Percentiles rank a stretch among this genome's conserved stretches.
Conservation (phyloP, 2,329 filamentous ascomycete species). For the Piedraia hortae region DNA sequence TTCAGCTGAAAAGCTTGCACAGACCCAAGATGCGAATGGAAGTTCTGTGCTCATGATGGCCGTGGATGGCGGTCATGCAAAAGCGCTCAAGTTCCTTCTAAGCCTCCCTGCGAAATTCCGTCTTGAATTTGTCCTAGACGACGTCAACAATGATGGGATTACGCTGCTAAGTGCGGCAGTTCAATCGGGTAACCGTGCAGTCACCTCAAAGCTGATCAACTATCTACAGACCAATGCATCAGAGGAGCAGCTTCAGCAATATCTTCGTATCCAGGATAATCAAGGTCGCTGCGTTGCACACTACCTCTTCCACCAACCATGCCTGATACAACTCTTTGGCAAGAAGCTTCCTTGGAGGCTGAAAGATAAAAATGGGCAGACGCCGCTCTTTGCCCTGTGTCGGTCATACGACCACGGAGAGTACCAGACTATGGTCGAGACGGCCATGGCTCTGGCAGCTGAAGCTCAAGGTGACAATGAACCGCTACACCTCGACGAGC, state of each 20-base stretch:
- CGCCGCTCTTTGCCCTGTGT: conserved; percentile 84
- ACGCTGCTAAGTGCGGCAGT: conserved; percentile 75
- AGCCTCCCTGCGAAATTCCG: conserved; percentile 53
- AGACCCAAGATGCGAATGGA: conserved; percentile 40
- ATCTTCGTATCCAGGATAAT: conserved; percentile 50
- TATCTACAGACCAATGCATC: conserved; percentile 32
- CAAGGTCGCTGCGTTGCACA: conserved; percentile 80
- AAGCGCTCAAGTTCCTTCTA: conserved; percentile 53
- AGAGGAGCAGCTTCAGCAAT: conserved; percentile 30
- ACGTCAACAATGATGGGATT: conserved; percentile 70
- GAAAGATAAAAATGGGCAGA: conserved; percentile 88
- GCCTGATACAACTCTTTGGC: conserved; percentile 51
- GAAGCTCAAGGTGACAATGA: conserved; percentile 46
- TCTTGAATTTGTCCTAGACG: conserved; percentile 41
- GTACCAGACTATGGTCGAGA: conserved; percentile 67
- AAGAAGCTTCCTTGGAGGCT: conserved; percentile 62
- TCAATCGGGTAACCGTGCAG: conserved; percentile 47
- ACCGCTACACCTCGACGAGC: conserved; percentile 71
- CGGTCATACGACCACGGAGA: conserved; percentile 80
- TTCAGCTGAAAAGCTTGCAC: conserved; percentile 50
- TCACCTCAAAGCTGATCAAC: conserved; percentile 49
- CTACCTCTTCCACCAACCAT: conserved; percentile 78
- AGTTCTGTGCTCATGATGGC: conserved; percentile 47
- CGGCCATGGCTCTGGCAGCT: conserved; percentile 48
- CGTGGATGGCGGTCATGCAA: conserved; percentile 31